phyloP scores from a whole-genome alignment of 176 grass and related monocot genomes.

The bread wheat (Triticum aestivum) region IWGSC_CS_RefSeq_v2.1 NC_057812.1:619010326-619010825 shows the following conservation, averaged over 20 bases:
- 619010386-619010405: neutral
- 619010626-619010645: neutral
- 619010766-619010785: neutral
- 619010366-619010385: neutral
- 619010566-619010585: neutral
- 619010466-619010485: neutral
- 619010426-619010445: neutral
- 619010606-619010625: neutral
- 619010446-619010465: neutral
- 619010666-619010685: no score
- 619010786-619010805: neutral
- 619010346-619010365: no score
- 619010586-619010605: neutral
- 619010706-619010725: no score
- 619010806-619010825: neutral
- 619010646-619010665: no score
- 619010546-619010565: neutral
- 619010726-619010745: no score
- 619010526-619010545: neutral
- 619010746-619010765: no score
- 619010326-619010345: neutral
- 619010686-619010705: no score
- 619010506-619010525: neutral
- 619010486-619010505: neutral
- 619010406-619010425: neutral